phyloP scores from a whole-genome alignment of 139 green algal genomes.

The Tetraselmis chui region DNA sequence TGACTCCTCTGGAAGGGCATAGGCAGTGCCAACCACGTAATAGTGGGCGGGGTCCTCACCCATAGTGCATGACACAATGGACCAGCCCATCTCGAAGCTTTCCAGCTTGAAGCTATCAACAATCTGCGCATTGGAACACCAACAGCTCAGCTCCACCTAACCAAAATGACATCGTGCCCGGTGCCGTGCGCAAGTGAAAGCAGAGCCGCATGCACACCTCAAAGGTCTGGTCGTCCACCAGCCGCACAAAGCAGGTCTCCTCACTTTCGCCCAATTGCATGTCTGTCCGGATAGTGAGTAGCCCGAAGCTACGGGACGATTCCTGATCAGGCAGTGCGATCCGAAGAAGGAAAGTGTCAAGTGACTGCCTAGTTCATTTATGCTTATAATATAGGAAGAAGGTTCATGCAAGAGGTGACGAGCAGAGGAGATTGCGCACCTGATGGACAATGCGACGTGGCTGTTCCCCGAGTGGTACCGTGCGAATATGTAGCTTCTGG shows the following conservation, averaged over 20 bases:
- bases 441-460: constrained; percentile 84
- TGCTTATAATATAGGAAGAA: no score
- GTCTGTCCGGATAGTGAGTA: constrained; percentile 34
- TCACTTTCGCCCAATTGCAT: constrained; percentile 2
- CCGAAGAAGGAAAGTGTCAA: no score
- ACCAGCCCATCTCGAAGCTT: constrained; percentile 48
- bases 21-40: constrained; percentile 81
- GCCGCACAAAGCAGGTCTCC: constrained; percentile 28
- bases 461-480: constrained; percentile 83
- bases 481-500: constrained; percentile 94
- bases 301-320: constrained; percentile 33
- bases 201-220: constrained; percentile 26
- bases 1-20: constrained; percentile 54
- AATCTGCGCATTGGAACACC: constrained; percentile 7
- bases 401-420: no score
- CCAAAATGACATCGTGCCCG: no score
- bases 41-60: constrained; percentile 45
- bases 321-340: constrained; percentile 12
- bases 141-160: not conserved
- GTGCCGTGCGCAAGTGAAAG: not conserved
- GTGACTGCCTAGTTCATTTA: no score
- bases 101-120: constrained; percentile 51
- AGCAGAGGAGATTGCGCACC: no score
- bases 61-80: constrained; percentile 30
- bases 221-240: constrained; percentile 75